These are phyloP conservation scores for Sclerospora graminicola DNA, from an alignment of 352 stramenopile genomes.

Conservation along the genomic window DNA sequence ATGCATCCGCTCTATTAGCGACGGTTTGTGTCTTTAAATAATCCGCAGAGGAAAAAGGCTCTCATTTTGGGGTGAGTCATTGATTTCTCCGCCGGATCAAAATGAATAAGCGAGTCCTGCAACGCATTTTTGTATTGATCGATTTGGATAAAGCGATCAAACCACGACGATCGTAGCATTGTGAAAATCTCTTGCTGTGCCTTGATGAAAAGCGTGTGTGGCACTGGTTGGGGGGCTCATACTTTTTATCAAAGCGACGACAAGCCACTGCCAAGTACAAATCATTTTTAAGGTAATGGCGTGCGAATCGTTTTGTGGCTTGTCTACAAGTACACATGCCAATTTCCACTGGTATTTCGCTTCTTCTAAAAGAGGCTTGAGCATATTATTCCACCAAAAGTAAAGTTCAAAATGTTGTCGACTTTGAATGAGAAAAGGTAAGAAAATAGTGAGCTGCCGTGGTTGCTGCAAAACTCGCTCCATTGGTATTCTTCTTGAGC, in stretches of 20 bases:
- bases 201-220: slow-evolving; percentile 40
- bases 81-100: slow-evolving; percentile 39
- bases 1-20: not conserved
- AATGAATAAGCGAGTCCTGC: slow-evolving; percentile 58
- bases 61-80: slow-evolving; percentile 59
- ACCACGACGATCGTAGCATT: slow-evolving; percentile 74
- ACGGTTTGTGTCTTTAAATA: slow-evolving; percentile 14
- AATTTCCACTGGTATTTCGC: slow-evolving; percentile 48
- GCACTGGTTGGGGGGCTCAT: slow-evolving; percentile 27
- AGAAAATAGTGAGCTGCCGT: slow-evolving; percentile 79
- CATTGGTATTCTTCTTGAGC: slow-evolving; percentile 66
- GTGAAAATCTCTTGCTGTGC: slow-evolving; percentile 78
- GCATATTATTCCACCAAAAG: slow-evolving; percentile 84
- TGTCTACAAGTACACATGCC: slow-evolving; percentile 50
- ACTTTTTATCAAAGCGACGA: slow-evolving; percentile 30
- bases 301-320: slow-evolving; percentile 66
- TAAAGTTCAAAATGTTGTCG: slow-evolving; percentile 83
- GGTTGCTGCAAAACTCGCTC: slow-evolving; percentile 70
- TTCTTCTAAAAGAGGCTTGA: slow-evolving; percentile 53
- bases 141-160: slow-evolving; percentile 77
- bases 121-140: slow-evolving; percentile 72
- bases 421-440: slow-evolving; percentile 79
- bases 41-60: slow-evolving; percentile 42
- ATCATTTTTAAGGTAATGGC: slow-evolving; percentile 74
- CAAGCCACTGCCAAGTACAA: slow-evolving; percentile 38